Evolutionary conservation across 129 eudicot genomes (phyloP), one percentile per base, ranked within the genome.

Genomic region (Chrysanthemum lavandulifolium): DNA sequence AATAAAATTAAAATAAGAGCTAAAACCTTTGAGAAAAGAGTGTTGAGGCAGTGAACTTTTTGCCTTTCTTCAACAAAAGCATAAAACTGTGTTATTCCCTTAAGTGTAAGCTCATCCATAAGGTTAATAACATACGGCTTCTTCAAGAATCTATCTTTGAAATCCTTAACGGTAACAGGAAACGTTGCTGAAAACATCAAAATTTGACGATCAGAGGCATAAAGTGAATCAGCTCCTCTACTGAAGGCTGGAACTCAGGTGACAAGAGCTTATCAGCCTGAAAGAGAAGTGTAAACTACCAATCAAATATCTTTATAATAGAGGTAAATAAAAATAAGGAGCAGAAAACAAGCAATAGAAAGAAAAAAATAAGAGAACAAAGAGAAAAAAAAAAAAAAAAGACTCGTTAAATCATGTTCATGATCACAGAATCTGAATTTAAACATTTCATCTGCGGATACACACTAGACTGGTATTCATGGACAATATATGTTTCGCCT

Each of bases 61-160:
- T 94, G 98, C 48, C 98, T 83, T 82, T 94, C 98, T 84, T 94
- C 98, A 78, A 94, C 98, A 76, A 94, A 94, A 68, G 98, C 98
- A 86, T 94, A 94, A 71, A 54, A 94, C 67, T 94, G 98, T 36
- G 98, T 90, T 68, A 94, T 94, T 59, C 98, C 98, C 87, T 90
- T 94, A 3, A 94, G 86, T 18, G 98, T 94, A 79, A 94, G 98
- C 84, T 94, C 98, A 53, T 94, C 98, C 98, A 94, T 94, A 64
- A 94, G 97, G 76, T 94, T 94, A 45, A 94, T 94, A 52, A 94
- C 81, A 68, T 94, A 94, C 53, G 98, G 97, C 76, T 88, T 94
- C 29, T 77, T 81, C 56, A 94, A 78, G 59, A 82, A 94, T 86
- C 93, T 83, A 65, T 94, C 97, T 81, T 84, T 94, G 45, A 94